Conservation (phyloP, 2,329 filamentous ascomycete genomes). For the Xylariales sp. region DNA sequence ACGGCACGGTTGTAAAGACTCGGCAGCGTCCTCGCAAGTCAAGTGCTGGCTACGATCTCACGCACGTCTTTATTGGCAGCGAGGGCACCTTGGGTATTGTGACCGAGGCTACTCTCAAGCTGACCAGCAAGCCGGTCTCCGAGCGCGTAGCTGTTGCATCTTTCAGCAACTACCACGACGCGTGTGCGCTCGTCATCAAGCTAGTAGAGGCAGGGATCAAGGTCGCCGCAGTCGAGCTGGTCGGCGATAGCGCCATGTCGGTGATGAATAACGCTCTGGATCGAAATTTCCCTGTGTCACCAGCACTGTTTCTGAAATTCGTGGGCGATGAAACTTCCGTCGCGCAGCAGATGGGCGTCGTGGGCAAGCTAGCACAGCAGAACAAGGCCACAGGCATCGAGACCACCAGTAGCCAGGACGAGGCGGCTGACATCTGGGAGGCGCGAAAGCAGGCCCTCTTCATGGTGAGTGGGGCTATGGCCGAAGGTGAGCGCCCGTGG, state of each 20-base stretch:
- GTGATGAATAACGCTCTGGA: slow-evolving; percentile 51
- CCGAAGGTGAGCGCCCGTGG: slow-evolving; percentile 70
- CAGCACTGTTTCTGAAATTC: slow-evolving; percentile 71
- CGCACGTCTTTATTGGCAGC: slow-evolving; percentile 72
- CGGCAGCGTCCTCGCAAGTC: slow-evolving; percentile 73
- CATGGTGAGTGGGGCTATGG: slow-evolving; percentile 68
- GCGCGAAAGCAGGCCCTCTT: slow-evolving; percentile 81
- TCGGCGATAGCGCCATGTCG: slow-evolving; percentile 75
- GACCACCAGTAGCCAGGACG: slow-evolving; percentile 66
- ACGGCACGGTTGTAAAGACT: slow-evolving; percentile 78
- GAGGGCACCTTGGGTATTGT: slow-evolving; percentile 80
- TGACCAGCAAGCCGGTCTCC: slow-evolving; percentile 70
- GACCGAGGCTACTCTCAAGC: slow-evolving; percentile 73
- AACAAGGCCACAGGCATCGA: slow-evolving; percentile 62
- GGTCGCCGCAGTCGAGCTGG: slow-evolving; percentile 73
- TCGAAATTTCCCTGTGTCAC: slow-evolving; percentile 58
- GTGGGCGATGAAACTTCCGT: slow-evolving; percentile 60
- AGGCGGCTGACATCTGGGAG: slow-evolving; percentile 76
- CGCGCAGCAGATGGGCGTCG: slow-evolving; percentile 65
- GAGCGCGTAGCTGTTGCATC: slow-evolving; percentile 65
- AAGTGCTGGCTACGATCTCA: slow-evolving; percentile 79
- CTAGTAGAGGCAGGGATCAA: slow-evolving; percentile 70
- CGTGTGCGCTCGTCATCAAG: slow-evolving; percentile 65
- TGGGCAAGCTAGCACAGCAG: slow-evolving; percentile 25
- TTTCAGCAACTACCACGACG: slow-evolving; percentile 46